Evolutionary conservation across 2,329 filamentous ascomycete genomes (phyloP).

Genomic region (Arthrobotrys conoides): DNA sequence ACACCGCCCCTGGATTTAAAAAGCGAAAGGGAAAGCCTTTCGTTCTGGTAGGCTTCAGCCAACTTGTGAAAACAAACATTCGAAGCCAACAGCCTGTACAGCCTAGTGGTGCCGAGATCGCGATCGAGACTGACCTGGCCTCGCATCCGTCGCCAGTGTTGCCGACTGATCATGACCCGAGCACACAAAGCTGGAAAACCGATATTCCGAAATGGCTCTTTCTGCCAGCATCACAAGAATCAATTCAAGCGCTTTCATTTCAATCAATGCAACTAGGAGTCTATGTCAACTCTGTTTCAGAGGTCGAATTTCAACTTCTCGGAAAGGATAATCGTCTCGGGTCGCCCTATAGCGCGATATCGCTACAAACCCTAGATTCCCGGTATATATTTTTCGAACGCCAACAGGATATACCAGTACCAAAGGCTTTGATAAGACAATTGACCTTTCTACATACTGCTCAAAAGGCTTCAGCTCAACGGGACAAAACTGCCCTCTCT

Average conservation of each 20-base stretch:
- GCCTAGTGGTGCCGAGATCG: no score
- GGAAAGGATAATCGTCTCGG: background rate
- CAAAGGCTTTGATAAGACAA: no score
- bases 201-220: background rate
- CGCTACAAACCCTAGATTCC: background rate
- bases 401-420: no score
- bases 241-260: background rate
- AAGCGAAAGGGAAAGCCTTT: conserved; percentile 1
- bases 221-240: background rate
- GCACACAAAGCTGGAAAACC: background rate
- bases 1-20: background rate
- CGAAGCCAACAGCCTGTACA: no score
- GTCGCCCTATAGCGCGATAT: background rate
- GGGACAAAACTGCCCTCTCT: no score
- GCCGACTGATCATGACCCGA: no score
- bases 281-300: background rate
- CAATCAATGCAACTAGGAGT: background rate
- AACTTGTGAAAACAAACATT: background rate
- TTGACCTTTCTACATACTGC: no score
- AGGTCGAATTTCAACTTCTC: background rate
- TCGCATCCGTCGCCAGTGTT: no score
- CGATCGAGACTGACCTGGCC: no score
- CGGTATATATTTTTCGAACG: no score
- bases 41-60: background rate
- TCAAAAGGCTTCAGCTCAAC: no score